phyloP scores from a whole-genome alignment of 768 basidiomycete genomes.

The Dioszegia aurantiaca region DNA sequence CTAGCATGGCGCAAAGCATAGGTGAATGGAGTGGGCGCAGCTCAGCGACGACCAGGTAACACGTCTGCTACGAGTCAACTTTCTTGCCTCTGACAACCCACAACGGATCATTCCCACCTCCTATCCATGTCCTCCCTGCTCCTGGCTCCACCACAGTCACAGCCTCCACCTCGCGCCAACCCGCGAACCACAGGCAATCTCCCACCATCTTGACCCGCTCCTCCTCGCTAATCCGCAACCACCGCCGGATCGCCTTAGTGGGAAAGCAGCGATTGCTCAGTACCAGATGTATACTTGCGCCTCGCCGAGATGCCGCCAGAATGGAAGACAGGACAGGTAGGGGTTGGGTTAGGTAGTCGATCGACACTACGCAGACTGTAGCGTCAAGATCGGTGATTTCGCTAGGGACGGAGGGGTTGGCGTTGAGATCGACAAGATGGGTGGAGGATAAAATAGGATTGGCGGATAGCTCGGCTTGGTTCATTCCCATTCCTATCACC shows the following conservation, averaged over 20 bases:
- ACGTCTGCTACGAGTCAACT: too few species aligned
- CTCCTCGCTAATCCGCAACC: constrained; percentile 26
- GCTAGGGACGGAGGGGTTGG: constrained; percentile 15
- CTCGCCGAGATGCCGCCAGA: constrained; percentile 6
- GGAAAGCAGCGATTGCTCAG: constrained; percentile 41
- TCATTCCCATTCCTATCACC: constrained; percentile 41
- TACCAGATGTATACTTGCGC: constrained; percentile 26
- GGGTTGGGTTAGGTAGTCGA: constrained; percentile 38
- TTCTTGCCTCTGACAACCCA: constrained; percentile 34
- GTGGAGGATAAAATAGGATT: constrained; percentile 26
- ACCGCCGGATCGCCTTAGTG: constrained; percentile 31
- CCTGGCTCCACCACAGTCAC: constrained; percentile 14
- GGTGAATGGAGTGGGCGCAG: too few species aligned
- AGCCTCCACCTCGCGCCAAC: constrained; percentile 21
- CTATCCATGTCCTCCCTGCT: constrained; percentile 6
- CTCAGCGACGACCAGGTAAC: too few species aligned
- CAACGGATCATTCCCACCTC: constrained; percentile 28
- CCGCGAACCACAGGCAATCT: constrained; percentile 31
- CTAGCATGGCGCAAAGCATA: too few species aligned
- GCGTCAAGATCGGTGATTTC: constrained; percentile 14
- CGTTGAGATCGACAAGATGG: constrained; percentile 32
- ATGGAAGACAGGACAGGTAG: constrained; percentile 24
- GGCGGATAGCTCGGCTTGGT: constrained; percentile 22
- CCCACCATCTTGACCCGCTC: constrained; percentile 34
- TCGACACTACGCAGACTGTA: constrained; percentile 36